Conservation (phyloP, 1,139 yeast genomes). For the Lodderomyces elongisporus region DNA sequence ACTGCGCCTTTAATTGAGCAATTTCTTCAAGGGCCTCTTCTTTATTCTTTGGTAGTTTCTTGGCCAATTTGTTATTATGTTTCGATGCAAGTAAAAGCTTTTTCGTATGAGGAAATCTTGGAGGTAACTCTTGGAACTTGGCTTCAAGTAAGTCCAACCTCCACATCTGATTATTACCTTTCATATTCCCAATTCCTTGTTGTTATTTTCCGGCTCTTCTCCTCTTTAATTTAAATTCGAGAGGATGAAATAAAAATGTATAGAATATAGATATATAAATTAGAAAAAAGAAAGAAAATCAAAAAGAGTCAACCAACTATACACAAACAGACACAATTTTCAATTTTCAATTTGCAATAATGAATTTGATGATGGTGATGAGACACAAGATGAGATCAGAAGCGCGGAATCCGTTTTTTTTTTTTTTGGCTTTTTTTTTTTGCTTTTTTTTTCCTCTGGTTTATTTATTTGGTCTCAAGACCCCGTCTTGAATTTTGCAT, state of each 20-base stretch:
- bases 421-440: too few species aligned
- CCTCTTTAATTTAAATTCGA: neutral
- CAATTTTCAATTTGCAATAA: too few species aligned
- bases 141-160: constrained; percentile 49
- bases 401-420: too few species aligned
- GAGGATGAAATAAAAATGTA: neutral
- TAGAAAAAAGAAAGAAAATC: too few species aligned
- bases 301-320: too few species aligned
- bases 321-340: constrained; percentile 5
- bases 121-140: constrained; percentile 37
- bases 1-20: constrained; percentile 37
- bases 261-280: too few species aligned
- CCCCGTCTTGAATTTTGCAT: too few species aligned
- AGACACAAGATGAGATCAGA: too few species aligned
- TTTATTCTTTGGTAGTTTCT: constrained; percentile 32
- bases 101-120: constrained; percentile 53
- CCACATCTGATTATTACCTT: constrained; percentile 30
- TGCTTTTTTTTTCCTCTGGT: too few species aligned
- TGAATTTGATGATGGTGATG: too few species aligned
- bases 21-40: constrained; percentile 44
- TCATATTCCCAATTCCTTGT: constrained; percentile 5
- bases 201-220: too few species aligned
- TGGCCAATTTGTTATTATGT: constrained; percentile 41
- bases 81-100: constrained; percentile 40
- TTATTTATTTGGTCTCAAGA: too few species aligned